Conservation (phyloP, 768 basidiomycete species). For the Leccinum olivaceopallidum region DNA sequence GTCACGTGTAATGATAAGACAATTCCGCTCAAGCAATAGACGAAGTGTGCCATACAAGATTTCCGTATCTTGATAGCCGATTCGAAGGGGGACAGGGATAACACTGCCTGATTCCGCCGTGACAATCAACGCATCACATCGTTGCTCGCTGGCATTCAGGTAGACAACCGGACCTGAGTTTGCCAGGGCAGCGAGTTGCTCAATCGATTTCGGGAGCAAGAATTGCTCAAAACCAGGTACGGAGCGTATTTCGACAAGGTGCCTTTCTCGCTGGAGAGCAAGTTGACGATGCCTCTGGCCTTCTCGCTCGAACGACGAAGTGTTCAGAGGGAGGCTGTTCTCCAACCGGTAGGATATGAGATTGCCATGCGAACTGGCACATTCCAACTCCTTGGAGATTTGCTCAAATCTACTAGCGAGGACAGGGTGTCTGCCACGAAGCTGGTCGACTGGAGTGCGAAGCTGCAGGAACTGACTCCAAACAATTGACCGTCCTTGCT, state of each 20-base stretch:
- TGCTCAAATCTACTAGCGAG: neutral
- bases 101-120: neutral
- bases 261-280: neutral
- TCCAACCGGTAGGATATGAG: neutral
- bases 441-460: neutral
- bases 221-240: neutral
- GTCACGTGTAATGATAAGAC: neutral
- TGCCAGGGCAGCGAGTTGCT: neutral
- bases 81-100: neutral
- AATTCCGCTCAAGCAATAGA: neutral
- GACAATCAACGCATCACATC: neutral
- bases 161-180: neutral
- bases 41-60: neutral
- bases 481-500: neutral
- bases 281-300: neutral
- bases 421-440: neutral
- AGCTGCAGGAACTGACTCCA: neutral
- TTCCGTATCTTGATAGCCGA: neutral
- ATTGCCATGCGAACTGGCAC: neutral
- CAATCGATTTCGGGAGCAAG: neutral
- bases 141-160: neutral
- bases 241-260: neutral
- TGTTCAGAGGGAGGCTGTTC: neutral
- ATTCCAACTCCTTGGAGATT: neutral
- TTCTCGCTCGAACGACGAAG: neutral